These are phyloP conservation scores for Magnusiomyces tetraspermus DNA, from an alignment of 1,139 yeast genomes.

Conservation along the genomic window DNA sequence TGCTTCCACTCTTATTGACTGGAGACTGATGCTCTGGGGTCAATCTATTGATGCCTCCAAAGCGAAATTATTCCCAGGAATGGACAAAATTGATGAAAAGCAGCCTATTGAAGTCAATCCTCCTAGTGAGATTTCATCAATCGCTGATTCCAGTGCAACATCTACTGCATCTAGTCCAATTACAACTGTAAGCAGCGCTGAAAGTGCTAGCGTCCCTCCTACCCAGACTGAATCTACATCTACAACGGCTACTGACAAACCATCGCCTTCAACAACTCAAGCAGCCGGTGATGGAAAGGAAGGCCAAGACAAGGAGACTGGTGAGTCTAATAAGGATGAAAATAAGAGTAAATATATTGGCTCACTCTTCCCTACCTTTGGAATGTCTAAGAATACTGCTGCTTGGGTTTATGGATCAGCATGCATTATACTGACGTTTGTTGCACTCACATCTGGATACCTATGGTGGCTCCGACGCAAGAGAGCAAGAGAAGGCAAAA, in stretches of 20 bases:
- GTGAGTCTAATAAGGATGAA: not conserved
- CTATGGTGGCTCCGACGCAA: slow-evolving; percentile 23
- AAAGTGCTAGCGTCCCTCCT: not conserved
- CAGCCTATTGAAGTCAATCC: slow-evolving; percentile 11
- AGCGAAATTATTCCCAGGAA: slow-evolving; percentile 42
- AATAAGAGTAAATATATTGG: slow-evolving; percentile 13
- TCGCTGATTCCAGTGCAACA: slow-evolving; percentile 1
- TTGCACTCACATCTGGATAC: slow-evolving; percentile 25
- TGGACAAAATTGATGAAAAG: slow-evolving; percentile 12
- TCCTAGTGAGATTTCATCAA: slow-evolving; percentile 3
- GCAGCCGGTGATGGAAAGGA: not conserved
- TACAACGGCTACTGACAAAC: not conserved
- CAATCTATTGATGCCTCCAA: slow-evolving; percentile 55
- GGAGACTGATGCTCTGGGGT: slow-evolving; percentile 81
- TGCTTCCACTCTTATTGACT: slow-evolving; percentile 40
- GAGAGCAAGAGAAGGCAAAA: slow-evolving; percentile 14
- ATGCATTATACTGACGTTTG: slow-evolving; percentile 27
- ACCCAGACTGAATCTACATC: not conserved
- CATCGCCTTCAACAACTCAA: slow-evolving; percentile 1
- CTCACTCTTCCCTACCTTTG: slow-evolving; percentile 30
- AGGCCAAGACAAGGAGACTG: not conserved
- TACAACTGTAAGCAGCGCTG: slow-evolving; percentile 2
- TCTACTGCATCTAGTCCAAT: not conserved
- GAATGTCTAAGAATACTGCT: slow-evolving; percentile 27
- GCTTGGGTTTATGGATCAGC: slow-evolving; percentile 32